Base-by-base conservation (phyloP, 257 asterid species). In the Capsicum baccatum region DNA sequence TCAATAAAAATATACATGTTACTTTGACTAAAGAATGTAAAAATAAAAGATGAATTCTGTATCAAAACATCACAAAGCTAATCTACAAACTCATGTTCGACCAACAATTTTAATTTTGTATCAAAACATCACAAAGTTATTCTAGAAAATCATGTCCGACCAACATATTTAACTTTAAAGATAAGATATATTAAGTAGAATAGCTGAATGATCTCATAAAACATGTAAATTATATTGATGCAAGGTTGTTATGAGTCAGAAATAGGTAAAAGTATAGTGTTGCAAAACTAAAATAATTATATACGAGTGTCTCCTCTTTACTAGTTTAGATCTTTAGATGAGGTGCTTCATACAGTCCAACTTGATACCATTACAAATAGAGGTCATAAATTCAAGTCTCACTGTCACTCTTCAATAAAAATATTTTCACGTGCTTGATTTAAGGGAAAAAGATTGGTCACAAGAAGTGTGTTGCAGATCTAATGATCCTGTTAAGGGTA, bases 211-310 rank as follows among this genome's bases (percentile, higher is more conserved):
- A 74, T 74, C 39, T 74, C 60, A 48, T 2, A 74, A 74, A 48
- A 21, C 19, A 19, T 47, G 42, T 48, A n/a, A 73, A 50, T 19
- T 74, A 73, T 19, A 50, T 50, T 74, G 80, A 50, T 8, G 44
- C 44, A 48, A 74, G 80, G 80, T 73, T 73, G 80, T 19, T 73
- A 59, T 6, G 5, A 47, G 6, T 71, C 80, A 71, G 47, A n/a
- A 26, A 26, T 71, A 39, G 80, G 39, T 47, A 6, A 37, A 47
- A n/a, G 47, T 71, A 6, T 58, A 71, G 10, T 47, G 80, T 47
- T 71, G 59, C 42, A 73, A 16, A 73, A 39, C 80, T 48, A n/a
- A 21, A n/a, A 73, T 73, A 44, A 10, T 10, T 47, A 21, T 47
- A 19, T 48, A 15, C 76, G 37, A 68, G 66, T 17, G 33, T 59